Conservation (phyloP, 2,329 filamentous ascomycete species). For the Beauveria australis region DNA sequence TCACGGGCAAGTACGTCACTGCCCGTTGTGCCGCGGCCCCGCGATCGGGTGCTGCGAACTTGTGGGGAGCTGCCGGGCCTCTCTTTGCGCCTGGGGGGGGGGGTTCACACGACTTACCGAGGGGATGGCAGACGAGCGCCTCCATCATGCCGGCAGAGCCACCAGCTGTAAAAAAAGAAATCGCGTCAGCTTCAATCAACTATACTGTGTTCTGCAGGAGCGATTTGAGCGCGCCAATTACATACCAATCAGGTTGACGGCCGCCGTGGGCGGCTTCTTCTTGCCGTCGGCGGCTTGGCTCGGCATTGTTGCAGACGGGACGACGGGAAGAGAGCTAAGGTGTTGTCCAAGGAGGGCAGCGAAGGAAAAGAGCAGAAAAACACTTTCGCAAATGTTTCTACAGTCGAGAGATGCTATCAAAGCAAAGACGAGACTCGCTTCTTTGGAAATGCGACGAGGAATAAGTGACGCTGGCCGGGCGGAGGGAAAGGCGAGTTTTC, state of each 20-base stretch:
- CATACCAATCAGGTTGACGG: conserved; percentile 85
- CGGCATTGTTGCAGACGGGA: conserved; percentile 22
- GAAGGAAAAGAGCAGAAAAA: not conserved
- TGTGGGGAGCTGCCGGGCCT: conserved; percentile 8
- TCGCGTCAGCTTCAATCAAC: conserved; percentile 15
- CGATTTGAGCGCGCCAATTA: not conserved
- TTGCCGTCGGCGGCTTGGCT: conserved; percentile 24
- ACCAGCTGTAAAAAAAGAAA: conserved; percentile 53
- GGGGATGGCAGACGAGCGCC: conserved; percentile 87
- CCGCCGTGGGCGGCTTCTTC: conserved; percentile 75
- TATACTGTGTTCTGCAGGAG: conserved; percentile 5
- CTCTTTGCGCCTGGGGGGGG: not conserved
- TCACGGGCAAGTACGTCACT: not conserved
- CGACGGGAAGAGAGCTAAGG: not conserved
- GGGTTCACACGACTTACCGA: conserved; percentile 49
- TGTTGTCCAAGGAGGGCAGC: not conserved
- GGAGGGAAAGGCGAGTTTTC: conserved; percentile 4
- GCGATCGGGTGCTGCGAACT: not conserved
- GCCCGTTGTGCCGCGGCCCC: conserved; percentile 3
- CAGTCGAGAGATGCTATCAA: not conserved
- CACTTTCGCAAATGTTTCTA: not conserved
- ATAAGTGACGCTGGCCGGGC: not conserved
- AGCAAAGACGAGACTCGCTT: not conserved
- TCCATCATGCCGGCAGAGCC: conserved; percentile 99
- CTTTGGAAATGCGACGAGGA: not conserved